Base-by-base conservation (phyloP, 176 grass and related monocot species). In the Typha latifolia region DNA sequence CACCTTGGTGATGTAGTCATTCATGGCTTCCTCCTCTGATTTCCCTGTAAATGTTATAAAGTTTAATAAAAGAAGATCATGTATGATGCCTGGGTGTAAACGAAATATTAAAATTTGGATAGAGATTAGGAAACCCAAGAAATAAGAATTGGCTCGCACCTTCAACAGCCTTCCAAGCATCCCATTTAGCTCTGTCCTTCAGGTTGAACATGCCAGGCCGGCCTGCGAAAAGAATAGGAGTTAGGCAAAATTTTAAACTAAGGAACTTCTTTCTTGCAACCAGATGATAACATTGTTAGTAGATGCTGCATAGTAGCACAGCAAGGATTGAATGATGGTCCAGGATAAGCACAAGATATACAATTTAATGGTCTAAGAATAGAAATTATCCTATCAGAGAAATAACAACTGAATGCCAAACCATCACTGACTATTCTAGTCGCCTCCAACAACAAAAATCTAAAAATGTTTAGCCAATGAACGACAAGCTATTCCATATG, bases 131-230 rank as follows among this genome's bases (percentile, higher is more conserved):
- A 21, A 57, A 43, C 7, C 9, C 8, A 48, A 61, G 51, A 12
- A 71, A 12, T 4, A 21, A 62, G 26, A 29, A 16, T 14, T 12
- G 20, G 6, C 7, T 1, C 37, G 1, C 62, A 96, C 85, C 88
- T 91, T 96, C 82, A 24, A 84, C 80, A 3, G 75, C 62, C 69
- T 91, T 91, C 88, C 93, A 96, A 52, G 88, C 82, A 74, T 96
- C 85, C 88, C 88, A 96, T 49, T 96, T 96, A 53, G 83, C 82
- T 69, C 51, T 84, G 12, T 94, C 85, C 70, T 71, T 94, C 71
- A 85, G 19, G 78, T 57, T 69, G 68, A 90, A 84, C 11, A 83
- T 78, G 63, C 85, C 83, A 64, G 88, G 94, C 5, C 78, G 82
- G 66, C 59, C 93, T 97, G 37, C 74, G 78, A 13, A 78, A 66